Evolutionary conservation across 305 asterid species (phyloP).

Genomic region (Rubia peregrina): DNA sequence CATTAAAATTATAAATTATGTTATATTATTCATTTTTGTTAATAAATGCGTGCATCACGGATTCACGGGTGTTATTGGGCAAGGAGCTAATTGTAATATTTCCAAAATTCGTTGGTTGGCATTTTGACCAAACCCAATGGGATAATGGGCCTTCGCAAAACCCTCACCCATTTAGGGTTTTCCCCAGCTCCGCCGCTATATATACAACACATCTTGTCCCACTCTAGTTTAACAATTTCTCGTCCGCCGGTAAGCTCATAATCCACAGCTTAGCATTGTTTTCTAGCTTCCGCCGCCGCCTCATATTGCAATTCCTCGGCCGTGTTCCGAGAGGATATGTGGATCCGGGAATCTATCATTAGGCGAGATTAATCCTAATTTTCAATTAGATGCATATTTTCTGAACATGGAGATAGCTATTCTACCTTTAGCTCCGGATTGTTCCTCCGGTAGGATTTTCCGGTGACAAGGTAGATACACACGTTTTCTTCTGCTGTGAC

Average conservation of each 20-base stretch:
- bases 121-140: neutral
- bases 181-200: neutral
- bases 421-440: slow-evolving; percentile 7
- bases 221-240: neutral
- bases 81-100: too few relatives aligned
- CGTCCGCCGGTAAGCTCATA: neutral
- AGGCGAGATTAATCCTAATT: slow-evolving; percentile 3
- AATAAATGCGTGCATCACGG: too few relatives aligned
- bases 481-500: neutral
- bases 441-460: neutral
- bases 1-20: too few relatives aligned
- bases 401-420: neutral
- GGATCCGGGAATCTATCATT: slow-evolving; percentile 1
- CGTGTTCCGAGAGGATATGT: neutral
- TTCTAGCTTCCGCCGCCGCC: neutral
- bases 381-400: slow-evolving; percentile 1
- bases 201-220: neutral
- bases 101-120: too few relatives aligned
- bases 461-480: slow-evolving; percentile 4
- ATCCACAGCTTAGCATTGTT: neutral
- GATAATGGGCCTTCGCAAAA: neutral
- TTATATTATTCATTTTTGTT: too few relatives aligned
- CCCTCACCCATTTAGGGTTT: neutral
- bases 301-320: slow-evolving; percentile 4
- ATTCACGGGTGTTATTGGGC: too few relatives aligned